Evolutionary conservation across 805 yeast genomes (phyloP), one percentile per base, ranked within the genome.

Genomic region (Myxozyma lipomycoides): DNA sequence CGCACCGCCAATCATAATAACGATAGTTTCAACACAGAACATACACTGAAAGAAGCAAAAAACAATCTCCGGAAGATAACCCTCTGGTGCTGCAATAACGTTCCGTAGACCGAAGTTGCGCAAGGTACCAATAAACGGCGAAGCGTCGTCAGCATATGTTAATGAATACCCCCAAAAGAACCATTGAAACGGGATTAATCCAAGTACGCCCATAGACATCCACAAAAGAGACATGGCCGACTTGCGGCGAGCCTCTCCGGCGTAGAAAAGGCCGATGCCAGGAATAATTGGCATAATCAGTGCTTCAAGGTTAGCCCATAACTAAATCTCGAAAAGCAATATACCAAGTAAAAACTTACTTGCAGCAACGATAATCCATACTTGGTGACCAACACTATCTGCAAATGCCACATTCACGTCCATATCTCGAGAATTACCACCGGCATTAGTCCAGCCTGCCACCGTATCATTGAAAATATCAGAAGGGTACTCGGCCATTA

Each of bases 141-240:
- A 77, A 15, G 79, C 81, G 51, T 75, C 71, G 65, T 83, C 86
- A 23, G 91, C 76, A 67, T 91, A 91, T 18, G 88, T 83, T 51
- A 93, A 76, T 12, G 97, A 86, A 70, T 86, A 91, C 56, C 98
- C 98, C 96, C 97, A 89, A 74, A 89, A 90, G 71, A 89, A 93
- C 98, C 98, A 91, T 69, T 93, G 96, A 78, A 93, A 88, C 1
- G 85, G 71, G 5, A 89, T 81, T 28, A 91, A 73, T 60, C 93
- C 82, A 19, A 81, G 82, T 19, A 95, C 88, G 86, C 88, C 89
- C 66, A 93, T 72, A 4, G 96, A 83, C 22, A 96, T 93, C 97
- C 97, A 93, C 46, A 93, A 72, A 46, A 93, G 74, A 5, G 97
- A 86, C 48, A 93, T 73, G n/a, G 97, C 96, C 64, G 93, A 97